Percentiles rank a stretch among this genome's conserved stretches.
These are phyloP conservation scores for Cornus suecica DNA, from an alignment of 148 eudicot species.

Conservation along the genomic window DNA sequence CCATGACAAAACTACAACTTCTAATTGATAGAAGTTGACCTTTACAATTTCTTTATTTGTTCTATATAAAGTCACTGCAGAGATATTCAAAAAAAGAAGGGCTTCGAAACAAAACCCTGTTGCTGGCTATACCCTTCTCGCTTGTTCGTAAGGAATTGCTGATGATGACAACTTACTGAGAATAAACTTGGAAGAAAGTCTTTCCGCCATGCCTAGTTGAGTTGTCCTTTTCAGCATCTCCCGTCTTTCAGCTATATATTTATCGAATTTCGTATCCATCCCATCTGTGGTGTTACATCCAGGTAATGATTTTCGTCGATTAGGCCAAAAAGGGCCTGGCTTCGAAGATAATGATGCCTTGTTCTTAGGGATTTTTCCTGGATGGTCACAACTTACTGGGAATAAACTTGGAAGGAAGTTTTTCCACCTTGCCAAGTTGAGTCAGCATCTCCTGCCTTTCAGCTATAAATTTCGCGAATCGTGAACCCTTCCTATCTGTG, in stretches of 20 bases:
- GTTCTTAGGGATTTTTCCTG: no score
- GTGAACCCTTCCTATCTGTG: conserved; percentile 67
- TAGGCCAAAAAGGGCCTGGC: conserved; percentile 46
- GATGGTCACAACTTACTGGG: conserved; percentile 71
- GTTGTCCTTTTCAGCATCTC: conserved; percentile 42
- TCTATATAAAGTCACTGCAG: background rate
- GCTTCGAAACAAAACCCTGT: background rate
- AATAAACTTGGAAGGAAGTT: conserved; percentile 28
- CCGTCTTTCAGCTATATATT: conserved; percentile 65
- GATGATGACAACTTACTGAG: conserved; percentile 70
- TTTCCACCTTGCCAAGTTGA: conserved; percentile 30
- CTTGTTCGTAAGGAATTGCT: background rate
- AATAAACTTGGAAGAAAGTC: conserved; percentile 28
- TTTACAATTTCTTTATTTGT: no score
- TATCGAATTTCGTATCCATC: conserved; percentile 81
- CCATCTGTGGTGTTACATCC: conserved; percentile 35
- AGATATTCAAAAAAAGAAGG: background rate
- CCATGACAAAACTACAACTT: conserved; percentile 1
- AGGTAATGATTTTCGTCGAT: conserved; percentile 18
- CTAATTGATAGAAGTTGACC: background rate
- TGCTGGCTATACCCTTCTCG: background rate
- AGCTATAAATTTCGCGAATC: conserved; percentile 75
- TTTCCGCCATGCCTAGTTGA: conserved; percentile 30
- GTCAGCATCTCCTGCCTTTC: conserved; percentile 46
- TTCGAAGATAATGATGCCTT: conserved; percentile 64